Conservation (phyloP, 2,329 filamentous ascomycete genomes). For the Fusarium mangiferae region DNA sequence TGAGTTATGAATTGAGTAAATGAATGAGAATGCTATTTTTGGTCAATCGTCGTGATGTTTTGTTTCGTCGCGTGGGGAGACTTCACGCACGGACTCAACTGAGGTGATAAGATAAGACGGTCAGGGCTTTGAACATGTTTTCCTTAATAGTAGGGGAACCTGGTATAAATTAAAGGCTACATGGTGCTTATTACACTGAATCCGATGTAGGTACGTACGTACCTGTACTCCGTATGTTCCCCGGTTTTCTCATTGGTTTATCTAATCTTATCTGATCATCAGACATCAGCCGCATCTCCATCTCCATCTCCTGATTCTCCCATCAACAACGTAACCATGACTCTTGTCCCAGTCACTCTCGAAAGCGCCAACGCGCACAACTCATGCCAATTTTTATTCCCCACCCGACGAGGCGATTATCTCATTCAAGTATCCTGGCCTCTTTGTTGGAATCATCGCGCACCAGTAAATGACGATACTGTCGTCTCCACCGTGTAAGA, state of each 20-base stretch:
- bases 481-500: conserved; percentile 43
- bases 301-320: not conserved
- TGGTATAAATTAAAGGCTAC: too few relatives aligned
- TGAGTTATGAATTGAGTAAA: not conserved
- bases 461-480: conserved; percentile 22
- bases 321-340: conserved; percentile 1
- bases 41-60: not conserved
- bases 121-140: too few relatives aligned
- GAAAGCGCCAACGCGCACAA: conserved; percentile 27
- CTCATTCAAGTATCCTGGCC: conserved; percentile 46
- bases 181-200: too few relatives aligned
- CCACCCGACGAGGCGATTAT: conserved; percentile 40
- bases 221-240: too few relatives aligned
- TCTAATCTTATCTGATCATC: conserved; percentile 22
- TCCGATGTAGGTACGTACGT: too few relatives aligned
- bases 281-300: not conserved
- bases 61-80: not conserved
- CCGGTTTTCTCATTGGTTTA: not conserved
- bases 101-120: not conserved
- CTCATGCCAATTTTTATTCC: conserved; percentile 28
- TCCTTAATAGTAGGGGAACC: too few relatives aligned
- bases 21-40: not conserved
- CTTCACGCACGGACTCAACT: not conserved
- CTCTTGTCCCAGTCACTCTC: not conserved
- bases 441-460: conserved; percentile 40